Base-by-base conservation (phyloP, 305 asterid species). In the Fraxinus ornus region DNA sequence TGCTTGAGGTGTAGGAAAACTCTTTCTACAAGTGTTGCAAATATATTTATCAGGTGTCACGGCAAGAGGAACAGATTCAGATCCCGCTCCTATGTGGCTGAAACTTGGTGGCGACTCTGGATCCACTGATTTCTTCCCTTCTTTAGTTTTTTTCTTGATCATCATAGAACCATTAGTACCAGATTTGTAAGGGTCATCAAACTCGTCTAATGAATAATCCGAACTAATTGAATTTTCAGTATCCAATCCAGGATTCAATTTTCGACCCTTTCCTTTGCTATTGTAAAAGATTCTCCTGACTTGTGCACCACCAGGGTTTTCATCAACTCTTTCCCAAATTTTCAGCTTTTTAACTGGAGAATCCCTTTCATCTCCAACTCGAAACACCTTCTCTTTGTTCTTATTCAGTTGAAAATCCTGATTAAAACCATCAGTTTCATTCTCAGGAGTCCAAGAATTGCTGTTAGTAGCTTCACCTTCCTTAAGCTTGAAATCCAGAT, bases 1-100 rank as follows among this genome's bases (percentile, higher is more conserved):
- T 0, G 90, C 92, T 57, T 86, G 87, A 35, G 82, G 89, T 5
- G 74, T 78, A 0, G 84, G 2, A 19, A 89, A 88, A 4, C 17
- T 19, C 80, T 81, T 85, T 0, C 19, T 73, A 55, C 91, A 88
- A 24, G 73, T 81, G 79, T 17, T 75, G 28, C 90, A 86, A 32
- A 22, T 81, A 76, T 70, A 79, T 36, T 76, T 77, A 22, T 82
- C 79, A 0, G 78, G 64, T 12, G 84, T 30, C 26, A 19, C 74
- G 4, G 74, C 81, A 5, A 5, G 62, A 52, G 62, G 62, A 17
- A 1, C 62, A 52, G 62, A 52, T 49, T 49, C 60, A 17, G 21
- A 49, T 0, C 10, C 73, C 39, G 10, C 52, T 28, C 12, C 33
- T 3, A 7, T 22, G 3, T 10, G 66, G 24, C 71, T 17, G 35